These are phyloP conservation scores for Musa troglodytarum DNA, from an alignment of 176 grass and related monocot genomes.

Conservation along the genomic window DNA sequence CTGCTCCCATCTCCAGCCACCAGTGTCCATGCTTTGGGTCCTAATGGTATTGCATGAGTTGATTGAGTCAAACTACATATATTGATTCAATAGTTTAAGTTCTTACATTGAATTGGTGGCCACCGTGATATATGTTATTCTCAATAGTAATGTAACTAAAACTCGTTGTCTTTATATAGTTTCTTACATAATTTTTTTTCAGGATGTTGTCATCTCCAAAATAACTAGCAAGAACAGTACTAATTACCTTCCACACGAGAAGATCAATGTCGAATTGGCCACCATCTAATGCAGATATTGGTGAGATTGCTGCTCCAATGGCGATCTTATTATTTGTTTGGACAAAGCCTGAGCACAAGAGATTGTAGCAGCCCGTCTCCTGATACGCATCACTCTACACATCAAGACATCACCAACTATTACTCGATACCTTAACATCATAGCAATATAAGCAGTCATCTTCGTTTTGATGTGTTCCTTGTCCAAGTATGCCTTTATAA, in stretches of 20 bases:
- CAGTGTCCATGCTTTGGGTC: conserved; percentile 4
- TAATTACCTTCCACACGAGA: neutral
- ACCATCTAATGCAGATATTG: neutral
- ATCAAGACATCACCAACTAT: neutral
- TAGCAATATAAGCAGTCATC: no score
- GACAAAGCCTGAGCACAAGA: neutral
- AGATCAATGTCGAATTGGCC: neutral
- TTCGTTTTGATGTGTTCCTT: neutral
- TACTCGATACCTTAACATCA: neutral
- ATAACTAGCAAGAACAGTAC: neutral
- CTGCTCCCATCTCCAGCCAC: neutral
- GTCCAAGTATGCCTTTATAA: neutral
- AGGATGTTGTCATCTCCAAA: neutral
- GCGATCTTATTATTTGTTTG: neutral
- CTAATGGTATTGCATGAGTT: neutral
- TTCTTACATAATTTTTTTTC: no score
- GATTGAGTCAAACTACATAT: neutral
- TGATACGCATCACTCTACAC: neutral
- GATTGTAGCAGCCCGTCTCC: neutral
- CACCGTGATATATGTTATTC: no score
- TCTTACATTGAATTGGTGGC: no score
- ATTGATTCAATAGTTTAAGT: no score
- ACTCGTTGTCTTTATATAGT: no score
- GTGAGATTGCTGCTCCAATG: neutral
- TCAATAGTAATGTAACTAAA: no score